Evolutionary conservation across 345 rosid species (phyloP).

Genomic region (Melaleuca alternifolia): DNA sequence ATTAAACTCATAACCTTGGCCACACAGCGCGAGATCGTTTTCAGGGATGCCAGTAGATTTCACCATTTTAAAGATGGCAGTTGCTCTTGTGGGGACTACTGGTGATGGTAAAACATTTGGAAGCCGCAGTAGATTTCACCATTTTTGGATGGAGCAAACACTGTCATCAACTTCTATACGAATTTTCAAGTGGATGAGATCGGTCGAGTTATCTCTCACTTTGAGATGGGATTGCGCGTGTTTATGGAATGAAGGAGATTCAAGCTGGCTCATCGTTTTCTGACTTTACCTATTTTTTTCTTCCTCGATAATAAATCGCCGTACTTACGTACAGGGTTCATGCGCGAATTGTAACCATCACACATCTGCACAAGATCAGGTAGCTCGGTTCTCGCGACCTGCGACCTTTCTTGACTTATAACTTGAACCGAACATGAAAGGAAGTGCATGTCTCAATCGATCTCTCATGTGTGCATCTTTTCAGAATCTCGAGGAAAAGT

Average conservation of each 20-base stretch:
- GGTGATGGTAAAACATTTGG: conserved; percentile 31
- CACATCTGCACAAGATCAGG: neutral
- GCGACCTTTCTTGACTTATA: neutral
- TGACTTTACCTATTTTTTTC: neutral
- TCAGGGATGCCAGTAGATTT: conserved; percentile 74
- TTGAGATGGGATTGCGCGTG: neutral
- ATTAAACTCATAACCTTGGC: conserved; percentile 49
- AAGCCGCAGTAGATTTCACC: neutral
- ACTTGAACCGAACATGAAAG: neutral
- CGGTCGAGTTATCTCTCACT: neutral
- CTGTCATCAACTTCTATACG: neutral
- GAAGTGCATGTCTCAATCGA: neutral
- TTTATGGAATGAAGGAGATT: neutral
- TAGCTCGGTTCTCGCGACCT: neutral
- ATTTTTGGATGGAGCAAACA: neutral
- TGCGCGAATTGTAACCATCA: neutral
- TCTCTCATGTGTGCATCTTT: neutral
- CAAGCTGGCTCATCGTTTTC: neutral
- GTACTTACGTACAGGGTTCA: neutral
- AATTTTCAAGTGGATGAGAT: neutral
- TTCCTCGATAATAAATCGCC: neutral
- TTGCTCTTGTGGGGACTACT: conserved; percentile 88
- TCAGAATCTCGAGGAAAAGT: neutral
- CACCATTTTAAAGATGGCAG: conserved; percentile 67
- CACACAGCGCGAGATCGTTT: conserved; percentile 48